Percentiles rank a stretch among this genome's conserved stretches.
Conservation (phyloP, 257 asterid genomes). For the Vinca minor region DNA sequence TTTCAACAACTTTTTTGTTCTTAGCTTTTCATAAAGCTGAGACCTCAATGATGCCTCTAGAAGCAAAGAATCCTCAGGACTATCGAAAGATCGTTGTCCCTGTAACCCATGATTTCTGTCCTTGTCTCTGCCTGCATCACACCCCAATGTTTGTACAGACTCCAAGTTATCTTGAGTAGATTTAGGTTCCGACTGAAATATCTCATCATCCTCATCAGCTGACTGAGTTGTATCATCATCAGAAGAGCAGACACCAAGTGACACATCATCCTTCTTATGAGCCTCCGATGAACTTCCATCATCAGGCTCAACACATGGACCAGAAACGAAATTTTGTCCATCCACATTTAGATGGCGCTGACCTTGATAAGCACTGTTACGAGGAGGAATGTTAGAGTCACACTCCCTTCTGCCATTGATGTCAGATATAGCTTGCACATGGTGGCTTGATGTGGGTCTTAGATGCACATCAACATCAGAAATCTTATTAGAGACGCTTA, state of each 20-base stretch:
- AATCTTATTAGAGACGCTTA: constrained; percentile 15
- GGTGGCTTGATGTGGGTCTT: constrained; percentile 22
- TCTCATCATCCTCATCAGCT: constrained; percentile 25
- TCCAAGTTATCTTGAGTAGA: constrained; percentile 22
- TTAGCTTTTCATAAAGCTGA: constrained; percentile 39
- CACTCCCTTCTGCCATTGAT: constrained; percentile 12
- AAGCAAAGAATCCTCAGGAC: constrained; percentile 33
- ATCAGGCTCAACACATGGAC: constrained; percentile 25
- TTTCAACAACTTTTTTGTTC: constrained; percentile 26
- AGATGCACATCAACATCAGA: constrained; percentile 21
- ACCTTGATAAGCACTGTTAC: constrained; percentile 16
- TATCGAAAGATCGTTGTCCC: constrained; percentile 16
- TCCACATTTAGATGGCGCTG: constrained; percentile 13
- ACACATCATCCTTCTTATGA: constrained; percentile 18
- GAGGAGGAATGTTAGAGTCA: constrained; percentile 20
- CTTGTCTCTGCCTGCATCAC: constrained; percentile 16
- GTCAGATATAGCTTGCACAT: constrained; percentile 21
- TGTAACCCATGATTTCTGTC: constrained; percentile 16
- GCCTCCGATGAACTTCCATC: constrained; percentile 27
- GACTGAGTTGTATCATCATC: constrained; percentile 25
- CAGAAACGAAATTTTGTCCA: constrained; percentile 19
- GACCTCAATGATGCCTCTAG: constrained; percentile 49
- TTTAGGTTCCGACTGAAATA: constrained; percentile 11
- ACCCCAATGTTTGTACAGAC: constrained; percentile 15
- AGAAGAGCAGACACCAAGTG: constrained; percentile 21